Evolutionary conservation across 1,284 basidiomycete genomes (phyloP), one percentile per base, ranked within the genome.

Genomic region (Sanghuangporus baumii): DNA sequence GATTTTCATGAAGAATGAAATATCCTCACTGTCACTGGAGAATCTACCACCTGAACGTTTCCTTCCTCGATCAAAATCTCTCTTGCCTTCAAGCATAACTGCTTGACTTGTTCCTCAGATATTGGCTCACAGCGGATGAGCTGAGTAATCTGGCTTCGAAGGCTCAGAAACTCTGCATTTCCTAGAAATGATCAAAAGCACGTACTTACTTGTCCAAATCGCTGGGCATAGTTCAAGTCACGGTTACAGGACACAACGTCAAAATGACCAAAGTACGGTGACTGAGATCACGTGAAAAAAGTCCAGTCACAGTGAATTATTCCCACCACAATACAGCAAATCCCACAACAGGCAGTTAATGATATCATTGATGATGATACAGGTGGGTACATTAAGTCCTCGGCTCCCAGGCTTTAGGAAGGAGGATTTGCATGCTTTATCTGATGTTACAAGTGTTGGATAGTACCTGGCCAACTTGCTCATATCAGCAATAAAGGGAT

Each of bases 41-140:
- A 90, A 78, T 98, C 95, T 31, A 99, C 93, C 69, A 91, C 88
- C 75, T 98, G 96, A 1, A 99, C 94, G 72, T 99, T 99, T 6
- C 91, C 94, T 76, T 99, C 96, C 76, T 98, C 96, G 70, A 99
- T 93, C 37, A 96, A 79, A 65, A 98, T 96, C 77, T 98, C 96
- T 66, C 96, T 85, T 20, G 96, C 96, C 72, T 96, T 97, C 68
- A 95, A 80, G 75, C 96, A 99, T 36, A 99, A 82, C 69, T 90
- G 83, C 72, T 96, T 96, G 66, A 97, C 95, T 69, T 95, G 87
- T 65, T 92, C 88, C 74, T 98, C 95, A 20, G 93, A 91, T 69
- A 98, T 95, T 62, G 90, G 89, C 72, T 96, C 93, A 77, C 95
- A 97, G 67, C 90, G 87, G 72, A 87, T 86, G 57, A 97, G 85